Conservation (phyloP, 2,329 filamentous ascomycete species). For the Knufia fluminis region DNA sequence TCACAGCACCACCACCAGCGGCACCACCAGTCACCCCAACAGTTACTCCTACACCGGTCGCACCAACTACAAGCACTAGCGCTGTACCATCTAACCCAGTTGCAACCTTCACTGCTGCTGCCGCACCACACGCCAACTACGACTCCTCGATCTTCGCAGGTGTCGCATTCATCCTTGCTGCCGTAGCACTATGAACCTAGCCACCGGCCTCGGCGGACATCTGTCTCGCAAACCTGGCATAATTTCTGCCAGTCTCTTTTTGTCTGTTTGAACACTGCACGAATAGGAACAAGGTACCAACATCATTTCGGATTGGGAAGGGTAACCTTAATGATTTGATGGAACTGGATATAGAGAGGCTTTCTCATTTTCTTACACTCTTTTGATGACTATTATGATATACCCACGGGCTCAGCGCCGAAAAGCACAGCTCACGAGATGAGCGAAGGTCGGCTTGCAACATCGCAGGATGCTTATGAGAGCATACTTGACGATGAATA, state of each 20-base stretch:
- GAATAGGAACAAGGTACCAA: neutral
- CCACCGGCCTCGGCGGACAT: neutral
- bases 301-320: neutral
- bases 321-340: constrained; percentile 5
- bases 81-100: neutral
- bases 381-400: constrained; percentile 6
- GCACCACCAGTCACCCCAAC: constrained; percentile 1
- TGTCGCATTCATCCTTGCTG: constrained; percentile 6
- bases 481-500: neutral
- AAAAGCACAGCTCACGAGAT: neutral
- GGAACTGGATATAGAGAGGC: constrained; percentile 3
- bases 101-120: constrained; percentile 2
- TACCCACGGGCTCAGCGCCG: constrained; percentile 1
- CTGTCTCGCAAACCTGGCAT: neutral
- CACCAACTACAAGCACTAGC: constrained; percentile 2
- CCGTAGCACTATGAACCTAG: neutral
- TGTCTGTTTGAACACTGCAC: neutral
- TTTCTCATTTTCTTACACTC: constrained; percentile 7
- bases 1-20: neutral
- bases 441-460: neutral
- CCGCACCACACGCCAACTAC: neutral
- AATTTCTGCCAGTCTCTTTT: neutral
- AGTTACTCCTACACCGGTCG: neutral
- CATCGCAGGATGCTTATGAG: neutral
- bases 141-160: constrained; percentile 3